phyloP scores from a whole-genome alignment of 768 basidiomycete genomes.

The Xerocomellus chrysenteron region DNA sequence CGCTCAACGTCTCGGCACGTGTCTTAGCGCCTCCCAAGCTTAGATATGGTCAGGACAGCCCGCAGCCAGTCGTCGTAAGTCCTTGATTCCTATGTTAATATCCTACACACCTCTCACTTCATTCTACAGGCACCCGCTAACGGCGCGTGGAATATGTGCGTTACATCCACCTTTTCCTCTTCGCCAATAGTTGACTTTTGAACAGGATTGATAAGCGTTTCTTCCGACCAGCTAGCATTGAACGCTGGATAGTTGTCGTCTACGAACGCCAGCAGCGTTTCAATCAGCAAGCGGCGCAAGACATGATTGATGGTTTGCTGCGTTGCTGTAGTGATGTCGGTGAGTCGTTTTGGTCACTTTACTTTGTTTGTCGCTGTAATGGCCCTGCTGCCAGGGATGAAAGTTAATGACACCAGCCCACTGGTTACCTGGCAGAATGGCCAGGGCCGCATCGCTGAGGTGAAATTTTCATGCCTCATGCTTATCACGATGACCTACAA shows the following conservation, averaged over 20 bases:
- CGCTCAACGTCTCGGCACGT: constrained; percentile 60
- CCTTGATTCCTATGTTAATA: not conserved
- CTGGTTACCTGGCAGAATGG: constrained; percentile 56
- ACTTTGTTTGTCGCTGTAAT: not conserved
- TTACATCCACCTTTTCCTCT: constrained; percentile 1
- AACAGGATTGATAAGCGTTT: constrained; percentile 71
- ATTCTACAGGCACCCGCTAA: constrained; percentile 52
- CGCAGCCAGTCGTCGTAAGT: constrained; percentile 56
- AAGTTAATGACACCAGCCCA: constrained; percentile 43
- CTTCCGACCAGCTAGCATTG: constrained; percentile 52
- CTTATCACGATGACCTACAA: not conserved
- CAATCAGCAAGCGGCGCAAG: constrained; percentile 42
- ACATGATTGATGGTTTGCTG: constrained; percentile 56
- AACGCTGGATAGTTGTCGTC: constrained; percentile 61
- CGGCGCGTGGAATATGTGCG: constrained; percentile 79
- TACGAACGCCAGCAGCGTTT: constrained; percentile 67
- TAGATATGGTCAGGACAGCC: constrained; percentile 60
- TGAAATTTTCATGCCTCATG: constrained; percentile 17
- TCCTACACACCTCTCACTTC: constrained; percentile 1
- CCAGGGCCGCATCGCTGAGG: constrained; percentile 52
- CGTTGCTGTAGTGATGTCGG: constrained; percentile 55
- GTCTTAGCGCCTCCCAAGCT: constrained; percentile 63
- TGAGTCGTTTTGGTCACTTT: constrained; percentile 33
- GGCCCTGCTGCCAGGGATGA: constrained; percentile 49
- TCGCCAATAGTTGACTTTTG: constrained; percentile 4